Percentiles rank a stretch among this genome's conserved stretches.
Conservation (phyloP, 2,329 filamentous ascomycete species). For the Claviceps sp. region DNA sequence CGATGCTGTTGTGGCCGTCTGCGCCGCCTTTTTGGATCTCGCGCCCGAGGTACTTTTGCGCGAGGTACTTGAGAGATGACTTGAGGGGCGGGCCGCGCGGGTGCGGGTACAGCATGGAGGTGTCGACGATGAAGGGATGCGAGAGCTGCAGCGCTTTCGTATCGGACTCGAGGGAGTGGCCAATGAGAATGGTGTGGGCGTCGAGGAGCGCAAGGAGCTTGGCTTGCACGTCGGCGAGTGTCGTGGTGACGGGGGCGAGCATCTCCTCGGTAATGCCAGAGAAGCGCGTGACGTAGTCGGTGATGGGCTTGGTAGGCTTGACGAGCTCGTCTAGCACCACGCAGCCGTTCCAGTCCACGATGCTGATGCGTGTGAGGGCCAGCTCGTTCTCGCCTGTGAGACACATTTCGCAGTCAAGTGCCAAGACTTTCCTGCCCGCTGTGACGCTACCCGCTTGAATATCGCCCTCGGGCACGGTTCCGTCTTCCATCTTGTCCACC, state of each 20-base stretch:
- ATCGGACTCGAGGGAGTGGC: conserved; percentile 73
- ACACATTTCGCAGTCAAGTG: conserved; percentile 96
- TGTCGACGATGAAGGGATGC: conserved; percentile 91
- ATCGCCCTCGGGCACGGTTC: conserved; percentile 51
- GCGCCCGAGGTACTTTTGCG: conserved; percentile 70
- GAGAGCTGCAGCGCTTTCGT: conserved; percentile 73
- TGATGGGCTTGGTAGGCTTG: conserved; percentile 77
- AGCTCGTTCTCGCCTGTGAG: conserved; percentile 68
- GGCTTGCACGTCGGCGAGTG: conserved; percentile 67
- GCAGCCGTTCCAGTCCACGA: conserved; percentile 75
- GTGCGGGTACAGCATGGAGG: conserved; percentile 79
- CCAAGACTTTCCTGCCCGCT: conserved; percentile 63
- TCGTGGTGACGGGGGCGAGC: conserved; percentile 73
- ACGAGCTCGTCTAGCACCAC: conserved; percentile 82
- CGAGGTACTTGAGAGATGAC: conserved; percentile 78
- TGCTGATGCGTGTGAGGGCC: conserved; percentile 77
- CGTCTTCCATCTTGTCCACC: conserved; percentile 54
- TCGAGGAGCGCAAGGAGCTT: conserved; percentile 61
- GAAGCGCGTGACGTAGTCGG: conserved; percentile 80
- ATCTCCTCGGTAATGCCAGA: conserved; percentile 87
- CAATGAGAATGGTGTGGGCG: conserved; percentile 60
- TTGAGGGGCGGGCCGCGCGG: conserved; percentile 81
- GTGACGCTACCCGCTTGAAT: conserved; percentile 74
- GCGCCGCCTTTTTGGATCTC: conserved; percentile 76
- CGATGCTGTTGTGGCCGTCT: conserved; percentile 75